Conservation (phyloP, 129 eudicot genomes). For the Scalesia atractyloides region DNA sequence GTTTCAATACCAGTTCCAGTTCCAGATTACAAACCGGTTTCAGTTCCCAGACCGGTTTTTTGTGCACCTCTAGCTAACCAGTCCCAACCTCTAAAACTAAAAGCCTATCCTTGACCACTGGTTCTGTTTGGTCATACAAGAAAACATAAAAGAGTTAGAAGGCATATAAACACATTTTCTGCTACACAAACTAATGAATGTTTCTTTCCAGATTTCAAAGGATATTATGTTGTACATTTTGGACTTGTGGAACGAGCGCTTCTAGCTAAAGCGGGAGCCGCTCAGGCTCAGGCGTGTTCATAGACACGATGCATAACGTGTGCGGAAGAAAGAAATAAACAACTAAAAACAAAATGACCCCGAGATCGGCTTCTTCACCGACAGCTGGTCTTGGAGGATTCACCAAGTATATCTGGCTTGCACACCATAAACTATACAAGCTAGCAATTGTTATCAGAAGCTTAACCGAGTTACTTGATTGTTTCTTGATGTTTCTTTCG, state of each 20-base stretch:
- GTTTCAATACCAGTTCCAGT: no score
- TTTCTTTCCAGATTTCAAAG: constrained; percentile 13
- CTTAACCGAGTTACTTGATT: constrained; percentile 50
- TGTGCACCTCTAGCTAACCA: no score
- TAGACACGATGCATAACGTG: constrained; percentile 72
- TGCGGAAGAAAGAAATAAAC: constrained; percentile 79
- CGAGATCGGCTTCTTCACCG: constrained; percentile 97
- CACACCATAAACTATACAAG: constrained; percentile 81
- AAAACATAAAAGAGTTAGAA: neutral
- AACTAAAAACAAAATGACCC: constrained; percentile 73
- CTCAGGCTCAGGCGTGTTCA: constrained; percentile 56
- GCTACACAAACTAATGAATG: constrained; percentile 2
- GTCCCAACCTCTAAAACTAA: no score
- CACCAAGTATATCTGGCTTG: constrained; percentile 80
- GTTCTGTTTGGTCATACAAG: no score
- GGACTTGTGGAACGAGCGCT: neutral
- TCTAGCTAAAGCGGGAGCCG: constrained; percentile 54
- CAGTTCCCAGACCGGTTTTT: no score
- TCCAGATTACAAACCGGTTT: no score
- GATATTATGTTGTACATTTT: neutral
- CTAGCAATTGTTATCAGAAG: constrained; percentile 60
- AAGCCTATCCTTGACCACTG: no score
- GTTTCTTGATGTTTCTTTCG: constrained; percentile 44
- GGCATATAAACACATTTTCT: constrained; percentile 6
- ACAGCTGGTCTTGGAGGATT: constrained; percentile 83